Percentiles rank a stretch among this genome's conserved stretches.
Evolutionary conservation across 2,329 filamentous ascomycete genomes (phyloP).

Genomic region (Colletotrichum lupini): DNA sequence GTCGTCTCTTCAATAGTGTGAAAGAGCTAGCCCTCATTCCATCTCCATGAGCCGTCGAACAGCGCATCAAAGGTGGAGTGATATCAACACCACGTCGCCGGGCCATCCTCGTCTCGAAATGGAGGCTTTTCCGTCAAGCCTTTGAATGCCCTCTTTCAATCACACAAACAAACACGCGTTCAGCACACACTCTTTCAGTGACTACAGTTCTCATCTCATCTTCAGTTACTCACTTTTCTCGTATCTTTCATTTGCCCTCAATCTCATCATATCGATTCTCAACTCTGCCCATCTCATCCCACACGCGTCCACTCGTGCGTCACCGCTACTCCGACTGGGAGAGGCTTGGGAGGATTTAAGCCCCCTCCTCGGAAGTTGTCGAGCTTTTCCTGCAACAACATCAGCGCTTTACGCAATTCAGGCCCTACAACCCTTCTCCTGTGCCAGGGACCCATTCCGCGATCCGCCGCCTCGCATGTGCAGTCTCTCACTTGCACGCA

Average conservation of each 20-base stretch:
- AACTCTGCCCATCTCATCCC: constrained; percentile 19
- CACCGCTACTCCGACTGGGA: constrained; percentile 20
- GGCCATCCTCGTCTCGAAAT: constrained; percentile 20
- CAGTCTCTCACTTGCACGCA: neutral
- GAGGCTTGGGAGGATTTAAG: neutral
- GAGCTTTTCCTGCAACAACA: constrained; percentile 11
- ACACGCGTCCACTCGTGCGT: constrained; percentile 11
- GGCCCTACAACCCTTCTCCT: neutral
- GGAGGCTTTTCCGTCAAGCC: neutral
- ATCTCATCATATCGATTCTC: neutral
- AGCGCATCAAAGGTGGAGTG: constrained; percentile 26
- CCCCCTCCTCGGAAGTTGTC: neutral
- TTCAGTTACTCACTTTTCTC: neutral
- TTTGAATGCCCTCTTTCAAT: neutral
- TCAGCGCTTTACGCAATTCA: constrained; percentile 1
- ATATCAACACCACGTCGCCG: constrained; percentile 1
- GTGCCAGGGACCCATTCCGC: neutral
- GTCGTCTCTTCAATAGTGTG: constrained; percentile 4
- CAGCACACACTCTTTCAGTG: neutral
- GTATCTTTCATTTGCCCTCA: neutral
- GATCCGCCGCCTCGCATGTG: constrained; percentile 23
- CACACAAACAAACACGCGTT: neutral
- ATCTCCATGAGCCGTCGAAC: constrained; percentile 8
- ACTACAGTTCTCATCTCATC: neutral
- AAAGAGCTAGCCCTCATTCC: neutral